Base-by-base conservation (phyloP, 371 early-diverging fungal species). In the Rhizopus delemar region DNA sequence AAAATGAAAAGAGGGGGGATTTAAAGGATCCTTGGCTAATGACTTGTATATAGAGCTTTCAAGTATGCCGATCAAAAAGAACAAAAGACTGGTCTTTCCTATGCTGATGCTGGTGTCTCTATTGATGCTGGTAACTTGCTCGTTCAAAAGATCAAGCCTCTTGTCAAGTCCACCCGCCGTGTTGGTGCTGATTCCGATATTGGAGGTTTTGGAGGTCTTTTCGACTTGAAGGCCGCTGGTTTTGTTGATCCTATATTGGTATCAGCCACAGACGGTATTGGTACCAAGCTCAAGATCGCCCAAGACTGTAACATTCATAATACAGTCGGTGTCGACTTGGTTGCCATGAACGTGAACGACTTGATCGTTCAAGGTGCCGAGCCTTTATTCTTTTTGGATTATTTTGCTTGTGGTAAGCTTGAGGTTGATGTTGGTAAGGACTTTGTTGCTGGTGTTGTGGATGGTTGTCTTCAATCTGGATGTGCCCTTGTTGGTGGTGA, bases 281-380 rank as follows among this genome's bases (percentile, higher is more conserved):
- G 99, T 34, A 98, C 99, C 70, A 98, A 98, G 82, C 88, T 98
- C 57, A 95, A 91, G 83, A 84, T 98, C 65, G 98, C 98, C 3
- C 95, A 95, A 51, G 83, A 82, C 28, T 83, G 86, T 65, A 76
- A 84, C 48, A 89, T 88, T 57, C 95, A 96, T 68, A 86, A 94
- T 70, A 93, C 97, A 3, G 93, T 98, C 46, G 86, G 95, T 54
- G 91, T 97, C 61, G 99, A 98, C 70, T 80, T 97, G 51, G 99
- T 98, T 36, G 99, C 98, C 15, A 98, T 98, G 99, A 95, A 90
- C 70, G 99, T 97, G 63, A 98, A 98, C 74, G 99, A 98, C 68
- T 78, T 98, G 57, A 82, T 98, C 49, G 98, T 97, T n/a, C 98
- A 98, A 78, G 99, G 98, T 36, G 99, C 98, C 9, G 98, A 98